Evolutionary conservation across 208 protist genomes (phyloP), one percentile per base, ranked within the genome.

Genomic region (Trypanosoma vivax): DNA sequence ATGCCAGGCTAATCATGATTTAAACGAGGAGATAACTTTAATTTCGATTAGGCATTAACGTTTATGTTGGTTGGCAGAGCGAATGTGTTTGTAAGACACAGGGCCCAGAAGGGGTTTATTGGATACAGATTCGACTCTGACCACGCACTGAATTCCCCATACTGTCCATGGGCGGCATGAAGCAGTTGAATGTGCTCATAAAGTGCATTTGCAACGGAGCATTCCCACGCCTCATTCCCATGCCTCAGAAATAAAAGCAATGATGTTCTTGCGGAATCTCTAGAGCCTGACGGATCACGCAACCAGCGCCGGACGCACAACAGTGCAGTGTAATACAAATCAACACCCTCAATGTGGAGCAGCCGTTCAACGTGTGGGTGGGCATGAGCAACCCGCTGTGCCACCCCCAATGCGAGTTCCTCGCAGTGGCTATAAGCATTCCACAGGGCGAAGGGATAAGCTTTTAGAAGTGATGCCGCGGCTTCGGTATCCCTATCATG

Each of bases 241-340:
- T 42, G 28, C 19, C 11, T 25, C 45, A 67, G 46, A 50, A 60
- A 67, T 6, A 46, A 38, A 14, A 49, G 30, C 25, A 54, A 37
- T 29, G 60, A 67, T 13, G 23, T 30, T 11, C 2, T 46, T 11
- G 51, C 60, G 16, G 60, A n/a, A 16, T 54, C 37, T 14, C 34
- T n/a, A 13, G 47, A 34, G 16, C 31, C 55, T 5, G 24, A 7
- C 11, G 50, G 43, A 47, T 67, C 60, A 16, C 52, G 33, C 50
- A 83, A 14, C 74, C 79, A 87, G 23, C 53, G 59, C 9, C 63
- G 29, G 3, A 76, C 53, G 45, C 79, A 87, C 3, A 87, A 58
- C 27, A 65, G 42, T 5, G 60, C 59, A 19, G 83, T 33, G 54
- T 74, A 76, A 29, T 78, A 53, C 0, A 70, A 18, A 48, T 87